A percentile compares a stretch with the other conserved stretches of the same genome.
phyloP scores from a whole-genome alignment of 2,329 filamentous ascomycete species.

The Didymella pomorum region DNA sequence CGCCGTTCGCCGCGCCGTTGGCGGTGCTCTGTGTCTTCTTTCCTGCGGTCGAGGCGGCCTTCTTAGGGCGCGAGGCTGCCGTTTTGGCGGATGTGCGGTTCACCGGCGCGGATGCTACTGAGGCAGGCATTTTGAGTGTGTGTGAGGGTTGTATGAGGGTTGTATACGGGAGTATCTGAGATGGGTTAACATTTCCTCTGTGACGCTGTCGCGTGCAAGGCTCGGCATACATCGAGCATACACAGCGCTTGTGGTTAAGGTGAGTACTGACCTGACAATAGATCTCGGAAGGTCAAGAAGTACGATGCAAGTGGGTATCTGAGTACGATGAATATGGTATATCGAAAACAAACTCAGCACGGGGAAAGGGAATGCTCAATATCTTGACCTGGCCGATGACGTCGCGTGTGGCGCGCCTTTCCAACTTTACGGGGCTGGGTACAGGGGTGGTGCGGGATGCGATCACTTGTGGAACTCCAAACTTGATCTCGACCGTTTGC shows the following conservation, averaged over 20 bases:
- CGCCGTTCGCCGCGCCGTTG: constrained; percentile 41
- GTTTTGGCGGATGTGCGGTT: constrained; percentile 44
- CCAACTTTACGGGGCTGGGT: constrained; percentile 5
- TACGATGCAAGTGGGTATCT: constrained; percentile 6
- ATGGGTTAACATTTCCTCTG: constrained; percentile 2
- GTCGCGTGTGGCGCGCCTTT: constrained; percentile 1
- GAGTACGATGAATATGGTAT: constrained; percentile 5
- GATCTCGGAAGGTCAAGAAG: not conserved
- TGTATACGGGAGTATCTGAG: not conserved
- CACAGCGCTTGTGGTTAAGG: constrained; percentile 13
- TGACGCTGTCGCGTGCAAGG: constrained; percentile 26
- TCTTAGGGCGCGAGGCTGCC: constrained; percentile 44
- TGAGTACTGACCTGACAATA: constrained; percentile 27
- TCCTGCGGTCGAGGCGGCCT: constrained; percentile 29
- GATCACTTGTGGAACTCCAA: constrained; percentile 34
- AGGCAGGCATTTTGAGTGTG: constrained; percentile 43
- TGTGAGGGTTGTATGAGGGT: not conserved
- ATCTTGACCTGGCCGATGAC: constrained; percentile 32
- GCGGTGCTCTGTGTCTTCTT: constrained; percentile 34
- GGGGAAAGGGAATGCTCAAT: constrained; percentile 26
- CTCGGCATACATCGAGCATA: constrained; percentile 24
- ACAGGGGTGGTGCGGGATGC: constrained; percentile 30
- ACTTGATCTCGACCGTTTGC: constrained; percentile 33
- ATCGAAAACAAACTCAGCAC: constrained; percentile 22
- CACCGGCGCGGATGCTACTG: constrained; percentile 45